Base-by-base conservation (phyloP, 768 basidiomycete species). In the Artomyces pyxidatus region DNA sequence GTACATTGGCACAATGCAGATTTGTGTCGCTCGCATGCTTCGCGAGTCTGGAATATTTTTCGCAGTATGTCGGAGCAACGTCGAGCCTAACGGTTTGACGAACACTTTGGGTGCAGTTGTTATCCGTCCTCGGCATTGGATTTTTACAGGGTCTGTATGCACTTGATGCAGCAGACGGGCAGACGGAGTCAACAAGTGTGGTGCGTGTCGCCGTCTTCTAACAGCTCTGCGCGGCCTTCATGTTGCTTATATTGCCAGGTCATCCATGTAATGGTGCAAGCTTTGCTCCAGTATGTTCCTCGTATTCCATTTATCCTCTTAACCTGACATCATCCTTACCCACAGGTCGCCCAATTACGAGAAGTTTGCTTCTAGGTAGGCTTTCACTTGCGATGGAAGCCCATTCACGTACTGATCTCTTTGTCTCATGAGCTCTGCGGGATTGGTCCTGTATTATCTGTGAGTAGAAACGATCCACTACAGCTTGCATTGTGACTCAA, bases 11-110 rank as follows among this genome's bases (percentile, higher is more conserved):
- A 92, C 86, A 0, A 83, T 96, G 83, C 91, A 95, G 62, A 91
- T 97, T 25, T 94, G 93, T 52, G 81, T 95, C 2, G 81, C 88
- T 17, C 76, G 91, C 11, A 97, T 97, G 93, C 67, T 97, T 53
- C 83, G 86, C 60, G 92, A 97, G 65, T 93, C 90, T 17, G 84
- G 88, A 3, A 74, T 96, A 42, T 94, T 94, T 70, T 92, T 94
- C 65, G 86, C 86, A 45, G 86, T 94, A 57, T 32, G 75, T 66
- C 6, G 45, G n/a, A n/a, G n/a, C n/a, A n/a, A n/a, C n/a, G n/a
- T n/a, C n/a, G n/a, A n/a, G n/a, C n/a, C n/a, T n/a, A n/a, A 2
- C 30, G 44, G 17, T 22, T 25, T 37, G 10, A 12, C 12, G 19
- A 29, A 21, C 29, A 29, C 42, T 28, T 28, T 26, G 7, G 43